phyloP scores from a whole-genome alignment of 2,329 filamentous ascomycete species.

The Calonectria pseudoturangicola region DNA sequence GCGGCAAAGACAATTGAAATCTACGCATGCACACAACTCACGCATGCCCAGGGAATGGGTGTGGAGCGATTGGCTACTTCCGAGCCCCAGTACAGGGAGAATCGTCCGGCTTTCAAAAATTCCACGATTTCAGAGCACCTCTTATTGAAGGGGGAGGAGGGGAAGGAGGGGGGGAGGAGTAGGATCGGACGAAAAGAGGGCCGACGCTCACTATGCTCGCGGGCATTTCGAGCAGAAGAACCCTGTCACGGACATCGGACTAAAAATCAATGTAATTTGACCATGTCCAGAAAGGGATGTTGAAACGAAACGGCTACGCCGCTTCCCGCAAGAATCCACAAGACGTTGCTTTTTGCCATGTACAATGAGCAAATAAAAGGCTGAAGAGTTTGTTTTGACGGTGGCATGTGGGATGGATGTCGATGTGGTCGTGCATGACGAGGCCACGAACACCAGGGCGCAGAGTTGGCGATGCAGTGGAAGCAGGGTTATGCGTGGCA shows the following conservation, averaged over 20 bases:
- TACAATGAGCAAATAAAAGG: constrained; percentile 12
- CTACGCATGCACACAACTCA: background rate
- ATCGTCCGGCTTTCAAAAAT: constrained; percentile 16
- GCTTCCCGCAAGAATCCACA: constrained; percentile 38
- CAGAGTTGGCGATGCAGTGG: constrained; percentile 17
- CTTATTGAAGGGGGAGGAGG: constrained; percentile 16
- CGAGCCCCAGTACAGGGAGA: constrained; percentile 19
- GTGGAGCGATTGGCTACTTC: constrained; percentile 30
- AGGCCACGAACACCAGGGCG: constrained; percentile 30
- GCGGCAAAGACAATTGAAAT: constrained; percentile 27
- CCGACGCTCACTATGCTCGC: constrained; percentile 11
- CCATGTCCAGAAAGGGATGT: constrained; percentile 47
- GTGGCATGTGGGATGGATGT: constrained; percentile 18
- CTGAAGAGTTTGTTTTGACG: background rate
- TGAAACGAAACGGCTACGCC: constrained; percentile 54
- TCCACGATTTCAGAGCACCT: background rate
- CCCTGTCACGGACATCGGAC: constrained; percentile 43
- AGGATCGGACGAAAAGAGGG: constrained; percentile 34
- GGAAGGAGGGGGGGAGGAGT: background rate
- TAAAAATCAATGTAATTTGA: constrained; percentile 49
- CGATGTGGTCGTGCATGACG: constrained; percentile 16
- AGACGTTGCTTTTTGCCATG: constrained; percentile 22
- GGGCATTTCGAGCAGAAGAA: constrained; percentile 35
- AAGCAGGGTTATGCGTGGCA: constrained; percentile 23
- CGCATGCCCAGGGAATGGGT: constrained; percentile 22